Base-by-base conservation (phyloP, 176 grass and related monocot genomes). In the Lolium perenne region DNA sequence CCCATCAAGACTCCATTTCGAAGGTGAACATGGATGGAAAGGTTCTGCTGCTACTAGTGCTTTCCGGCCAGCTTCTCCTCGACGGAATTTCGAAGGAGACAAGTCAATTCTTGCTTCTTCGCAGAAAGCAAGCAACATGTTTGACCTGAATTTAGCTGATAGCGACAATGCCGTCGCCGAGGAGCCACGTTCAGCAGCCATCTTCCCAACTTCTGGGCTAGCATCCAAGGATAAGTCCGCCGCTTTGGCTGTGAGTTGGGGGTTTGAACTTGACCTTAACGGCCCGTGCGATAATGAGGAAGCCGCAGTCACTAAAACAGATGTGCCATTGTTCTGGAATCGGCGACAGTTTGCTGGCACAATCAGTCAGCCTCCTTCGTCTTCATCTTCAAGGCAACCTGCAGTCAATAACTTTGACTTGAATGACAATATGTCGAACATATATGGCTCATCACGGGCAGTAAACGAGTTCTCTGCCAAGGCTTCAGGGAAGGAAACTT, bases 11-110 rank as follows among this genome's bases (percentile, higher is more conserved):
- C 74, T 76, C 74, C 74, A 76, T 20, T 76, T 76, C 17, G 49
- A 76, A 76, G 74, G 74, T 54, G 74, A 29, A 76, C 49, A 20
- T 51, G 74, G 74, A 10, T 76, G 74, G 94, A 95, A 93, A 91
- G 94, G 94, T 18, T 93, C 94, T 55, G 94, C 94, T 73, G 89
- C 94, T 43, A 95, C 94, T 21, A 95, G 94, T 87, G 94, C 94
- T 25, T 95, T 95, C 65, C 81, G 91, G 18, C 91, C 74, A 59
- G 89, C 94, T 72, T 82, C 87, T 47, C 86, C 84, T 54, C 21
- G 81, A 10, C 83, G 60, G 6, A 91, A 81, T 91, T 74, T 81
- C 56, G 90, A 82, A 72, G 83, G 64, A 65, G 84, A 91, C 14
- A 89, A 80, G 61, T 85, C 83, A 20, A 15, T 53, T 10, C 65